Evolutionary conservation across 1,284 basidiomycete species (phyloP).

Genomic region (Quambalaria eucalypti): DNA sequence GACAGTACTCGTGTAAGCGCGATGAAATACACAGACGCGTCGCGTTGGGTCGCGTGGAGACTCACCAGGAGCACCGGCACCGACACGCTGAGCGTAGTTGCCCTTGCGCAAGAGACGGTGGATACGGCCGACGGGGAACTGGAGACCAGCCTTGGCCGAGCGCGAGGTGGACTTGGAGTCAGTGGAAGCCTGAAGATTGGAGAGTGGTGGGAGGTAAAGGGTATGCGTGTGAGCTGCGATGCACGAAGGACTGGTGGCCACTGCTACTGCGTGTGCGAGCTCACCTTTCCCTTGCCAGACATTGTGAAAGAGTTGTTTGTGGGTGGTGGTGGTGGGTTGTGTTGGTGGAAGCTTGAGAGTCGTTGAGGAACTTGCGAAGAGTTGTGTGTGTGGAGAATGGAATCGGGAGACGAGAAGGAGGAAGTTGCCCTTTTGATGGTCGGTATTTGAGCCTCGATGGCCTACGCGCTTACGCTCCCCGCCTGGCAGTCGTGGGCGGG

Average conservation of each 20-base stretch:
- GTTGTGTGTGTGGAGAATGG: too few relatives aligned
- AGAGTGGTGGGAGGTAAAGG: conserved; percentile 4
- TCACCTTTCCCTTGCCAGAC: conserved; percentile 6
- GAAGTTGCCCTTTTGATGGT: too few relatives aligned
- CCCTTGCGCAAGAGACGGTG: conserved; percentile 76
- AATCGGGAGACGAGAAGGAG: too few relatives aligned
- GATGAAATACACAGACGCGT: too few relatives aligned
- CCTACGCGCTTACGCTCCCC: too few relatives aligned
- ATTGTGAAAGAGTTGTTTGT: conserved; percentile 4
- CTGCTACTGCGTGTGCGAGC: background rate
- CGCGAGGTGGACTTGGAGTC: conserved; percentile 59
- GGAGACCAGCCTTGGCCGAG: conserved; percentile 61
- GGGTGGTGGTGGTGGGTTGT: conserved; percentile 1
- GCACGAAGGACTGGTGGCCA: too few relatives aligned
- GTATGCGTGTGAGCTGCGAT: background rate
- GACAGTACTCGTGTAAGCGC: too few relatives aligned
- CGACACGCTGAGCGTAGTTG: conserved; percentile 71
- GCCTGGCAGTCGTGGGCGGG: too few relatives aligned
- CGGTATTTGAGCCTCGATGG: too few relatives aligned
- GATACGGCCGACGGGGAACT: conserved; percentile 77
- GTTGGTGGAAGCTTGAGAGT: background rate
- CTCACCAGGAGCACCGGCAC: conserved; percentile 65
- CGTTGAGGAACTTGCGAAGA: background rate
- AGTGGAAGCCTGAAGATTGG: conserved; percentile 18
- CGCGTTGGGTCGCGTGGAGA: background rate